Base-by-base conservation (phyloP, 306 rosid genomes). In the Vicia villosa region DNA sequence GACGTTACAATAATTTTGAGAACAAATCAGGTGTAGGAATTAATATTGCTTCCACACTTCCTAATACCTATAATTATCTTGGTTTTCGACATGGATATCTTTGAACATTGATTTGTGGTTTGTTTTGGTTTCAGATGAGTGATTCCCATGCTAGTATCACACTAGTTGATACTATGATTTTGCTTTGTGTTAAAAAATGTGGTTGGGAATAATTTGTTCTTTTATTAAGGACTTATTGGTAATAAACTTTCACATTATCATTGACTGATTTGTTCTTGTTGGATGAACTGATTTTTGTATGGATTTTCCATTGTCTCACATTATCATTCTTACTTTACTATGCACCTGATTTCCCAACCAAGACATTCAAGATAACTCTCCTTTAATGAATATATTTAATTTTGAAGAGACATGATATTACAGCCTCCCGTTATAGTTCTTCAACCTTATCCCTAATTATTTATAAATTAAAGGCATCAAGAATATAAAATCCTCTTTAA, bases 81-180 rank as follows among this genome's bases (percentile, higher is more conserved):
- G 71, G 83, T 26, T 82, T 45, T 63, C 80, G 79, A 4, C 78
- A 43, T 63, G 66, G 72, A 1, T 51, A 77, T 67, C 86, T 81
- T 47, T 88, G 76, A 88, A 17, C 8, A 21, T 51, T 15, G 6
- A 56, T 24, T 30, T 13, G 30, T 62, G 55, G 34, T 28, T 68
- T 68, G 3, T 52, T 82, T 77, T 54, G 66, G 37, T 43, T 62
- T 12, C 14, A 16, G 24, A 63, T 50, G 66, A 42, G 30, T 70
- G 66, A 37, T 13, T 49, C 45, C 46, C 16, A 60, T 42, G 20
- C 64, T 64, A 10, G 74, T 34, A 58, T 4, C 62, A 74, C 56
- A 36, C 74, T 10, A 57, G 70, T 71, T 70, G 37, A 2, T 34
- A 7, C 10, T 78, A 19, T 19, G 24, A 19, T 13, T 55, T 20